Evolutionary conservation across 495 filamentous ascomycete genomes (phyloP).

Genomic region (Aspergillus funiculosus): DNA sequence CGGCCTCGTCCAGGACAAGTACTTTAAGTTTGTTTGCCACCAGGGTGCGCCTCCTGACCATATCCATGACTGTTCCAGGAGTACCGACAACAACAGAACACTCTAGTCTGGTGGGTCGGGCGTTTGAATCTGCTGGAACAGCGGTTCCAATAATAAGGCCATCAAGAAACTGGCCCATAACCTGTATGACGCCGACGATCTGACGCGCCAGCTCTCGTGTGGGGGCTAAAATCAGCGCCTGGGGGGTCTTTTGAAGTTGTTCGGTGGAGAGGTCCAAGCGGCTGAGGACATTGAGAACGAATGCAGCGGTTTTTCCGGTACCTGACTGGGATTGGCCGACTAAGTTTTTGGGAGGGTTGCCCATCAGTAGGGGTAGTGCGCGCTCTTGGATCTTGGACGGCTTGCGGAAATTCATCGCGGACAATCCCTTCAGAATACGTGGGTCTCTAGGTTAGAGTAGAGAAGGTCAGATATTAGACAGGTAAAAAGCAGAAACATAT

Average conservation of each 20-base stretch:
- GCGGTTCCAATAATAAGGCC: conserved; percentile 67
- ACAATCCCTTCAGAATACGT: conserved; percentile 57
- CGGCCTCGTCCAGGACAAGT: conserved; percentile 86
- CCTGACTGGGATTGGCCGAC: conserved; percentile 98
- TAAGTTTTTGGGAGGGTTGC: conserved; percentile 79
- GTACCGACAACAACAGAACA: conserved; percentile 85
- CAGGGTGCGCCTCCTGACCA: conserved; percentile 67
- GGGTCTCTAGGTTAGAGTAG: conserved; percentile 28
- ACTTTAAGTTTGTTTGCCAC: conserved; percentile 61
- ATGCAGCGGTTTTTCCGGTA: conserved; percentile 97
- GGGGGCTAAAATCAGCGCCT: conserved; percentile 85
- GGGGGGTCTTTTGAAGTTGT: conserved; percentile 51
- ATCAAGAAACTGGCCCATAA: conserved; percentile 76
- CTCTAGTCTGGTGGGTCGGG: conserved; percentile 54
- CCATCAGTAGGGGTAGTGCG: conserved; percentile 79
- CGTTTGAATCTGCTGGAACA: conserved; percentile 66
- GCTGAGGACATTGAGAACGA: conserved; percentile 82
- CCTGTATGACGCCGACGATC: conserved; percentile 74
- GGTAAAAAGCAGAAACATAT: background rate
- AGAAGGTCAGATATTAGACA: conserved; percentile 7
- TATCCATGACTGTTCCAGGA: conserved; percentile 85
- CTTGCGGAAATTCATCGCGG: conserved; percentile 82
- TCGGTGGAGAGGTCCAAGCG: conserved; percentile 66
- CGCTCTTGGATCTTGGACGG: conserved; percentile 96
- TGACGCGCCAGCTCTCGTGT: conserved; percentile 94